A percentile compares a stretch with the other conserved stretches of the same genome.
Conservation (phyloP, 441 rosid species). For the Arabidopsis lyrata region DNA sequence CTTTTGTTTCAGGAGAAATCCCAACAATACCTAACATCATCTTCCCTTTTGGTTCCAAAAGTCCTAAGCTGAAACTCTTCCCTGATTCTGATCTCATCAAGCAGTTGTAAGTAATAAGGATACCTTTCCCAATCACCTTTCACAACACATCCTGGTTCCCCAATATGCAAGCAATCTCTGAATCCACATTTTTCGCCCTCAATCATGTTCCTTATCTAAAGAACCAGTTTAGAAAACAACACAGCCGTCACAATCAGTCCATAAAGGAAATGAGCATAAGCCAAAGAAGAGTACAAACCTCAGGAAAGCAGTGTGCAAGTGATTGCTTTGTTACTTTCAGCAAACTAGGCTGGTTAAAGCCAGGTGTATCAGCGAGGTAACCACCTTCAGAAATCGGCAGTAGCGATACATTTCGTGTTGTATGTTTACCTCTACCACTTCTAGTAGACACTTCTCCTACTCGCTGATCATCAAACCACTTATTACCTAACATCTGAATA, state of each 20-base stretch:
- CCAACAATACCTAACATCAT: constrained; percentile 70
- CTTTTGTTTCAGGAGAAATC: neutral
- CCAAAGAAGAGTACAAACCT: constrained; percentile 55
- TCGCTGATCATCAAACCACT: constrained; percentile 83
- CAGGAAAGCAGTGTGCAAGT: constrained; percentile 83
- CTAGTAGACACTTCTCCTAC: constrained; percentile 88
- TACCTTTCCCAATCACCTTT: constrained; percentile 88
- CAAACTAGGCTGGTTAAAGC: constrained; percentile 91
- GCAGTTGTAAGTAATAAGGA: constrained; percentile 74
- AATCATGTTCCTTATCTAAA: constrained; percentile 61
- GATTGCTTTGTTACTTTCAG: constrained; percentile 90
- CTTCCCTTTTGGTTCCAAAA: constrained; percentile 85
- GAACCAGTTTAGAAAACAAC: neutral
- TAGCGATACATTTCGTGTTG: constrained; percentile 83
- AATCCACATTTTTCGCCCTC: constrained; percentile 70
- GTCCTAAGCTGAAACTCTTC: constrained; percentile 88
- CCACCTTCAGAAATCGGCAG: constrained; percentile 87
- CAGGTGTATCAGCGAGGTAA: constrained; percentile 94
- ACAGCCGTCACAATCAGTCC: neutral
- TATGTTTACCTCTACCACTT: constrained; percentile 94
- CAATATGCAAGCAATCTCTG: constrained; percentile 84
- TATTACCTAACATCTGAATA: constrained; percentile 70
- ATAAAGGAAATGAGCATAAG: neutral
- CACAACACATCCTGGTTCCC: constrained; percentile 87
- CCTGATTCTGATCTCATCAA: constrained; percentile 86